phyloP scores from a whole-genome alignment of 495 filamentous ascomycete species.

The Aspergillus carlsbadensis region DNA sequence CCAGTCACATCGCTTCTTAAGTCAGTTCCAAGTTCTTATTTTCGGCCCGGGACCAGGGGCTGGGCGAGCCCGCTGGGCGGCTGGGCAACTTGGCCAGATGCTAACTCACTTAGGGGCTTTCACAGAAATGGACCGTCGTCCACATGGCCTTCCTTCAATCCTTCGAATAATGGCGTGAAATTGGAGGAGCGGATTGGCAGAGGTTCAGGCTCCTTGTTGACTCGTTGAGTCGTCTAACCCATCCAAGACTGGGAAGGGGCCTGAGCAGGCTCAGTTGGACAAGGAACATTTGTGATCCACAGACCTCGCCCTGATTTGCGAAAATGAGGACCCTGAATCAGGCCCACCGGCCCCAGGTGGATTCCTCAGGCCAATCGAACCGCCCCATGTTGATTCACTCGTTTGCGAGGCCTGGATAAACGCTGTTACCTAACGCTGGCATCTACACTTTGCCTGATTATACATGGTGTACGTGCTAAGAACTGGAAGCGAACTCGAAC shows the following conservation, averaged over 20 bases:
- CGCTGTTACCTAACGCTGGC: slow-evolving; percentile 5
- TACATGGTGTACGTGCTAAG: background rate
- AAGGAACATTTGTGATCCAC: slow-evolving; percentile 1
- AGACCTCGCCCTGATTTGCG: background rate
- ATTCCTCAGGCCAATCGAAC: background rate
- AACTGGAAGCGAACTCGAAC: background rate
- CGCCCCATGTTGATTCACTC: too few species aligned
- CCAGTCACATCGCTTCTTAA: background rate
- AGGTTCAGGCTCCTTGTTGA: background rate
- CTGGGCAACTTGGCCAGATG: background rate
- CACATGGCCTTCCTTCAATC: slow-evolving; percentile 3
- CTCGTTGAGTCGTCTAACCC: background rate
- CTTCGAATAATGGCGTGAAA: slow-evolving; percentile 6
- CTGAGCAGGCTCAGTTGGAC: too few species aligned
- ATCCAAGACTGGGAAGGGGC: background rate
- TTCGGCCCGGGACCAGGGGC: background rate
- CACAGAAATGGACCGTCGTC: background rate
- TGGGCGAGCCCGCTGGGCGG: background rate
- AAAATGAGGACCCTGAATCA: background rate
- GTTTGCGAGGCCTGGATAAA: background rate
- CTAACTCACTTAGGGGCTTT: background rate
- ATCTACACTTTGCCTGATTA: background rate
- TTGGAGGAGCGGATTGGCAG: background rate
- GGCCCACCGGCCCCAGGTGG: background rate
- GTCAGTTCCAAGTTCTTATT: background rate